Base-by-base conservation (phyloP, 75 land plant species). In the Cryptomeria japonica region DNA sequence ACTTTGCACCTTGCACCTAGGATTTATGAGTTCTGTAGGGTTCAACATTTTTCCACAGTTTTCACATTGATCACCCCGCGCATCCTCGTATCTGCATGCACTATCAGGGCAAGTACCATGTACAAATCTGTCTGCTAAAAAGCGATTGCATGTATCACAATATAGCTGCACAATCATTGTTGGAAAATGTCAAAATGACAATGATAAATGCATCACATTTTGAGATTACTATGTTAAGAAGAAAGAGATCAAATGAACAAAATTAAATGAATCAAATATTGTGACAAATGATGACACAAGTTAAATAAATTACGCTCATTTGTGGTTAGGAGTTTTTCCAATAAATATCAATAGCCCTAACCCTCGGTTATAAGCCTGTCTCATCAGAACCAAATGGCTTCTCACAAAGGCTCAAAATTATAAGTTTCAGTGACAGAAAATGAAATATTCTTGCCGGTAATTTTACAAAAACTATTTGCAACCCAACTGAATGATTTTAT, bases 31-130 rank as follows among this genome's bases (percentile, higher is more conserved):
- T 73, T 98, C 99, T 22, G 95, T 94, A 37, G 99, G 96, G 91
- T 98, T 98, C 89, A 98, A 89, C 64, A 98, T 90, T 86, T 94
- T 95, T 32, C 97, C 96, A 90, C 99, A 98, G 7, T 87, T 91
- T 86, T 98, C 99, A 91, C 99, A 98, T 70, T 98, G 99, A 90
- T 98, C 99, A 25, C 99, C 99, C 42, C 97, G 87, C 14, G 99
- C 99, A 92, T 95, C 93, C 18, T 95, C 95, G 83, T 95, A 94
- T 68, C 92, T 87, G 87, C 99, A 98, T 13, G 88, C 91, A 87
- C 84, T 76, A 25, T 88, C 89, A 5, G 99, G 99, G 73, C 99
- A 98, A 28, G 89, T 91, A 58, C 99, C 99, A 77, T 95, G 94
- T 46, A 98, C 99, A 78, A 98, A 94, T 85, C 99, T 94, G 89